Percentiles rank a stretch among this genome's conserved stretches.
phyloP scores from a whole-genome alignment of 371 early-diverging fungal genomes.

The Blakeslea trispora region DNA sequence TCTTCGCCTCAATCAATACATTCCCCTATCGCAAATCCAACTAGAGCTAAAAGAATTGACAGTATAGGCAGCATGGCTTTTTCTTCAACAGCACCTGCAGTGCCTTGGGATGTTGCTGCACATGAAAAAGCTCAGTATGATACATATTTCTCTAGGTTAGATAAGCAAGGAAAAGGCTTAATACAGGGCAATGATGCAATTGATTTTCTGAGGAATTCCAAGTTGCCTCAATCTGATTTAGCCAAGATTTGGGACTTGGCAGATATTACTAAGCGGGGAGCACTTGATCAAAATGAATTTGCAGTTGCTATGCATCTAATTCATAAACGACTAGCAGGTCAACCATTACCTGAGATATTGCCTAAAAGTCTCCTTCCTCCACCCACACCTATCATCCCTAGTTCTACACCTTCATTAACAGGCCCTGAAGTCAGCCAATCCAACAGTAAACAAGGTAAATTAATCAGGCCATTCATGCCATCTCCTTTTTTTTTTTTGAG shows the following conservation, averaged over 20 bases:
- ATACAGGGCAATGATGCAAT: conserved; percentile 69
- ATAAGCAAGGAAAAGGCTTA: conserved; percentile 36
- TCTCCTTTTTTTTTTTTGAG: too few species aligned
- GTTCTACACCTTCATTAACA: neutral
- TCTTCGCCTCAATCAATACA: conserved; percentile 15
- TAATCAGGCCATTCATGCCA: too few species aligned
- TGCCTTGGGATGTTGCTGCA: conserved; percentile 69
- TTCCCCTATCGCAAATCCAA: conserved; percentile 3
- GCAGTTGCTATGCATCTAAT: conserved; percentile 95
- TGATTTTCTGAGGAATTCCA: conserved; percentile 86
- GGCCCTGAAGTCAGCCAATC: neutral
- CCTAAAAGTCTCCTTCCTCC: conserved; percentile 59
- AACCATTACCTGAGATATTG: conserved; percentile 68
- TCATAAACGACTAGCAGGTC: conserved; percentile 71
- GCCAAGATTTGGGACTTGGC: conserved; percentile 84
- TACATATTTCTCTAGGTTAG: conserved; percentile 72
- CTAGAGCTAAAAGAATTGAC: conserved; percentile 35
- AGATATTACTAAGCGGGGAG: conserved; percentile 76
- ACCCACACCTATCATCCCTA: conserved; percentile 3
- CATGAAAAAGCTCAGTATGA: conserved; percentile 74
- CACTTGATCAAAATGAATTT: conserved; percentile 85
- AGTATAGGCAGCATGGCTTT: conserved; percentile 45
- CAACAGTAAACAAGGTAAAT: neutral
- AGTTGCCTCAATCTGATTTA: conserved; percentile 71
- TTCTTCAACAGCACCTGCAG: conserved; percentile 16